These are phyloP conservation scores for Yamadazyma blattariae DNA, from an alignment of 1,139 yeast species.

Conservation along the genomic window DNA sequence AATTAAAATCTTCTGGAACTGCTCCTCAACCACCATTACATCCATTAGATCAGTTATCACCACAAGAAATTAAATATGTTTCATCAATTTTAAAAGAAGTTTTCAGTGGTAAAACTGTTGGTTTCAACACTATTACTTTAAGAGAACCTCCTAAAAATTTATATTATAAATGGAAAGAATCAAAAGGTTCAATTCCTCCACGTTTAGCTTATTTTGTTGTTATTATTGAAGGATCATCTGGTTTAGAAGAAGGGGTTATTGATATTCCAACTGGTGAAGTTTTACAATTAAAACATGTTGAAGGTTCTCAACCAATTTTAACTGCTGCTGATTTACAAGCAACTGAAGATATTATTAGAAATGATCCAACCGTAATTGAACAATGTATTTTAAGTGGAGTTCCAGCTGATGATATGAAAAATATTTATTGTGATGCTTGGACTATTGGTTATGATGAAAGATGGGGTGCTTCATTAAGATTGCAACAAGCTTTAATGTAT, in stretches of 20 bases:
- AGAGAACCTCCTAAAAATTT: slow-evolving; percentile 68
- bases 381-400: slow-evolving; percentile 72
- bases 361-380: slow-evolving; percentile 66
- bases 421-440: slow-evolving; percentile 82
- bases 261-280: slow-evolving; percentile 50
- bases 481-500: slow-evolving; percentile 80
- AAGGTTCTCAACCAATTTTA: slow-evolving; percentile 71
- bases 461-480: slow-evolving; percentile 73
- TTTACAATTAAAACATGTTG: slow-evolving; percentile 45
- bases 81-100: slow-evolving; percentile 27
- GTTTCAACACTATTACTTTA: slow-evolving; percentile 68
- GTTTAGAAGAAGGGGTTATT: slow-evolving; percentile 68
- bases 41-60: slow-evolving; percentile 71
- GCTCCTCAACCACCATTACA: slow-evolving; percentile 58
- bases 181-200: slow-evolving; percentile 59
- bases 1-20: slow-evolving; percentile 54
- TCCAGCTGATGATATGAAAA: slow-evolving; percentile 63
- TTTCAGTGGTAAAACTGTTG: slow-evolving; percentile 44
- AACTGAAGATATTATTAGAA: slow-evolving; percentile 65
- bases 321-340: slow-evolving; percentile 64
- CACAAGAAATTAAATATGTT: slow-evolving; percentile 49
- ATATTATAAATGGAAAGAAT: slow-evolving; percentile 64
- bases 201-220: slow-evolving; percentile 67
- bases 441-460: slow-evolving; percentile 83
- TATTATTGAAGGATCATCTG: slow-evolving; percentile 56